These are phyloP conservation scores for Hanseniaspora sp. DNA, from an alignment of 1,139 yeast species.

Conservation along the genomic window DNA sequence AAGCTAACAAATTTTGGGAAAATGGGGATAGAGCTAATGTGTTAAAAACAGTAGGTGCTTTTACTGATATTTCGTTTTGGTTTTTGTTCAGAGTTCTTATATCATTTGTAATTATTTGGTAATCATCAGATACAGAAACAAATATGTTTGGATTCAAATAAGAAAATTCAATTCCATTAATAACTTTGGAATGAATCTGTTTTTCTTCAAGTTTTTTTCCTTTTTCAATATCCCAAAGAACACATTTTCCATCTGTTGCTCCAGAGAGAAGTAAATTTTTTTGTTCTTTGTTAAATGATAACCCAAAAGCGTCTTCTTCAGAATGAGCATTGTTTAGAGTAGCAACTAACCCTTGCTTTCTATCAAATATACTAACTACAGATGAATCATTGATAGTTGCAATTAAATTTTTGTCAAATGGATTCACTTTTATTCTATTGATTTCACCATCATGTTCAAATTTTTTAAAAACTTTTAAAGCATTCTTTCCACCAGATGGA, in stretches of 20 bases:
- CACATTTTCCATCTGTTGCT: constrained; percentile 54
- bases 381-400: constrained; percentile 78
- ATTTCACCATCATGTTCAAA: constrained; percentile 48
- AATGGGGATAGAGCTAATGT: constrained; percentile 55
- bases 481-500: constrained; percentile 42
- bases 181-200: constrained; percentile 42
- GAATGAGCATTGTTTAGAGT: constrained; percentile 41
- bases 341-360: constrained; percentile 25
- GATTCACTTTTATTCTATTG: constrained; percentile 74
- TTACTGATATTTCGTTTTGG: constrained; percentile 28
- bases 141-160: constrained; percentile 39
- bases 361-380: constrained; percentile 54
- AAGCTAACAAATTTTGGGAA: constrained; percentile 47
- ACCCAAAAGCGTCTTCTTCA: constrained; percentile 56
- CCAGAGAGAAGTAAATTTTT: constrained; percentile 46
- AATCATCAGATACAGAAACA: constrained; percentile 68
- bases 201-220: constrained; percentile 17
- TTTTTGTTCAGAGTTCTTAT: constrained; percentile 33
- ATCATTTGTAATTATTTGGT: constrained; percentile 56
- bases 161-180: constrained; percentile 70
- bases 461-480: constrained; percentile 55
- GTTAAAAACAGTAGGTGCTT: constrained; percentile 38
- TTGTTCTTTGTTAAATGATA: constrained; percentile 47
- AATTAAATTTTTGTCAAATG: constrained; percentile 53
- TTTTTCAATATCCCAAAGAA: constrained; percentile 41